Evolutionary conservation across 2,329 filamentous ascomycete species (phyloP).

Genomic region (Apiospora malaysiana): DNA sequence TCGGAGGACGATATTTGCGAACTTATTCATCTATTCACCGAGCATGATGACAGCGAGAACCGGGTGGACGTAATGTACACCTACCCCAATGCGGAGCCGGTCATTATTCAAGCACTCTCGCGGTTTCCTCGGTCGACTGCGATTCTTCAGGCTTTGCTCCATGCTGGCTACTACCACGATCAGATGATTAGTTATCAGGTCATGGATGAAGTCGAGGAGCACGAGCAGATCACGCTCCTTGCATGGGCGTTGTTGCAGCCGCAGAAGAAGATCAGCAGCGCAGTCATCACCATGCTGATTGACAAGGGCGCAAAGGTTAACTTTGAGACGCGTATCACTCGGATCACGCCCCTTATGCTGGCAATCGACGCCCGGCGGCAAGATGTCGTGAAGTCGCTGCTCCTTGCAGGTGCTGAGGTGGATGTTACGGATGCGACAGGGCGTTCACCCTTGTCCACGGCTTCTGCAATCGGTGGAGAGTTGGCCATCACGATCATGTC

Average conservation of each 20-base stretch:
- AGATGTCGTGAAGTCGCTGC: conserved; percentile 62
- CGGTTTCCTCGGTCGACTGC: conserved; percentile 60
- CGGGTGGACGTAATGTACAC: conserved; percentile 57
- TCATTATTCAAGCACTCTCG: conserved; percentile 58
- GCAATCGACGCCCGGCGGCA: conserved; percentile 61
- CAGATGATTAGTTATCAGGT: conserved; percentile 53
- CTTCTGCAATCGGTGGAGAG: conserved; percentile 60
- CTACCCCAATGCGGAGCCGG: conserved; percentile 49
- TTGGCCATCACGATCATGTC: conserved; percentile 59
- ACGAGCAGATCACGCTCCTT: conserved; percentile 62
- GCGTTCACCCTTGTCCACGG: conserved; percentile 65
- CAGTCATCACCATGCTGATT: conserved; percentile 63
- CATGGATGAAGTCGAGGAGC: conserved; percentile 52
- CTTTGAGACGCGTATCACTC: conserved; percentile 56
- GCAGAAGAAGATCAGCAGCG: conserved; percentile 66
- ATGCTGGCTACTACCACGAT: conserved; percentile 66
- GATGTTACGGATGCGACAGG: conserved; percentile 62
- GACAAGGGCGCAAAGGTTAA: conserved; percentile 61
- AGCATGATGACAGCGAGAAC: conserved; percentile 53
- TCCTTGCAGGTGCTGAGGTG: conserved; percentile 64
- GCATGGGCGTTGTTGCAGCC: conserved; percentile 68
- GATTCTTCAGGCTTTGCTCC: conserved; percentile 58
- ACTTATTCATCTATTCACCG: conserved; percentile 57
- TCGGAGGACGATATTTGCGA: conserved; percentile 56
- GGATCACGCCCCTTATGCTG: conserved; percentile 63